Evolutionary conservation across 495 filamentous ascomycete genomes (phyloP).

Genomic region (Jackrogersella minutella): DNA sequence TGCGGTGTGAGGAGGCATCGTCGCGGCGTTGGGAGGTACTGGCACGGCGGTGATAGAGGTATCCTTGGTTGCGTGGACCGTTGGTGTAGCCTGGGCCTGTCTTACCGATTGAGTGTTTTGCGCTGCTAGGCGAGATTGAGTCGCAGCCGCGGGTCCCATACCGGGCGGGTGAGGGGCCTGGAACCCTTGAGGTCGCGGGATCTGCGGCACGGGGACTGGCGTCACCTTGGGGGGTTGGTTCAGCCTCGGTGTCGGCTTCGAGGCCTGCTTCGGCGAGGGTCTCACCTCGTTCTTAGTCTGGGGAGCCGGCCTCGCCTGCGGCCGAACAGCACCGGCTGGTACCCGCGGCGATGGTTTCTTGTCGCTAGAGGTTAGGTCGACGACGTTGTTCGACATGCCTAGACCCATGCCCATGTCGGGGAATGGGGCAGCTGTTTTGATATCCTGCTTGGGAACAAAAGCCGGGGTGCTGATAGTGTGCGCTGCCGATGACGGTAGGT

Average conservation of each 20-base stretch:
- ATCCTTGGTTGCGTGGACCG: constrained; percentile 28
- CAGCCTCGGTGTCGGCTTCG: constrained; percentile 39
- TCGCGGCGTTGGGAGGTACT: constrained; percentile 25
- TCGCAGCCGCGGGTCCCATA: constrained; percentile 19
- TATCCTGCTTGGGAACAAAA: constrained; percentile 42
- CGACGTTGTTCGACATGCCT: constrained; percentile 35
- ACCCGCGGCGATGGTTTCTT: constrained; percentile 42
- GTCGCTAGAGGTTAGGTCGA: constrained; percentile 39
- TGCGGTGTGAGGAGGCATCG: constrained; percentile 21
- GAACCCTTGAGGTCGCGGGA: constrained; percentile 42
- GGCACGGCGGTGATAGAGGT: constrained; percentile 22
- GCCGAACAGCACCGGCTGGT: constrained; percentile 23
- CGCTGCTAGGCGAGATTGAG: constrained; percentile 26
- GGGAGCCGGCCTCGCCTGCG: constrained; percentile 18
- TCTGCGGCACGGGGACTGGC: constrained; percentile 47
- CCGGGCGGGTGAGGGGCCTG: constrained; percentile 30
- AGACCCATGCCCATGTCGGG: constrained; percentile 57
- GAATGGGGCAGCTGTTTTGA: constrained; percentile 56
- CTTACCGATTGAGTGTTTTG: constrained; percentile 17
- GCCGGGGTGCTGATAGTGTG: constrained; percentile 26
- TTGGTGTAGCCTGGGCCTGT: constrained; percentile 19
- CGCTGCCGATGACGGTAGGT: constrained; percentile 40
- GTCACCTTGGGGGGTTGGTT: constrained; percentile 45
- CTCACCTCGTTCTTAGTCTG: constrained; percentile 28
- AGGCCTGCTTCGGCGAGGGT: constrained; percentile 39